phyloP scores from a whole-genome alignment of 1,139 yeast species.

The Candida tunisiensis region DNA sequence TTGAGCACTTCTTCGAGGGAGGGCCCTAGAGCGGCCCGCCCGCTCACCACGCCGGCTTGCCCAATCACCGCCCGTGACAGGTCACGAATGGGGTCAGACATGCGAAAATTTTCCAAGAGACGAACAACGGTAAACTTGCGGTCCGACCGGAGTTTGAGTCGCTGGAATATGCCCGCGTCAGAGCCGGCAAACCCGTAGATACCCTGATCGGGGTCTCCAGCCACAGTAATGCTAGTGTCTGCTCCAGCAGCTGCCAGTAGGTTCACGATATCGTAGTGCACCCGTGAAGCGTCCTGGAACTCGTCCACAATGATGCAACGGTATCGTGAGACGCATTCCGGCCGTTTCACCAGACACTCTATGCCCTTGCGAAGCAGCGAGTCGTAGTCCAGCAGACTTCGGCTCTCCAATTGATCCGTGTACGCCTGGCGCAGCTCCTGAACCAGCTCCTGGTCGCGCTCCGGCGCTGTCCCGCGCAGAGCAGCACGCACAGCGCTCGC shows the following conservation, averaged over 20 bases:
- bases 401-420: slow-evolving; percentile 15
- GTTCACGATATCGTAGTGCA: slow-evolving; percentile 29
- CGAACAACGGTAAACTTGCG: slow-evolving; percentile 1
- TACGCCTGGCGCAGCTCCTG: slow-evolving; percentile 8
- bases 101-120: neutral
- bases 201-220: slow-evolving; percentile 64
- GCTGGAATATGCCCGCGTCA: slow-evolving; percentile 9
- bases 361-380: slow-evolving; percentile 22
- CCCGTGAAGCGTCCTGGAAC: slow-evolving; percentile 51
- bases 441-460: neutral
- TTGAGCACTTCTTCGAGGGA: too few species aligned
- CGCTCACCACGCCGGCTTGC: too few species aligned
- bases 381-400: slow-evolving; percentile 25
- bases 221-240: slow-evolving; percentile 37
- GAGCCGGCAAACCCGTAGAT: slow-evolving; percentile 53
- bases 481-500: neutral
- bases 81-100: slow-evolving; percentile 1
- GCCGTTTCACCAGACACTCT: slow-evolving; percentile 6
- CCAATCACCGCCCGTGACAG: slow-evolving; percentile 1
- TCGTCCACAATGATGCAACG: slow-evolving; percentile 48
- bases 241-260: slow-evolving; percentile 13
- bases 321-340: slow-evolving; percentile 8
- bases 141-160: slow-evolving; percentile 2
- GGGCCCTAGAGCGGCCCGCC: too few species aligned
- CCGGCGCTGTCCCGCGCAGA: neutral